Conservation (phyloP, 805 yeast species). For the Candida ortonii region DNA sequence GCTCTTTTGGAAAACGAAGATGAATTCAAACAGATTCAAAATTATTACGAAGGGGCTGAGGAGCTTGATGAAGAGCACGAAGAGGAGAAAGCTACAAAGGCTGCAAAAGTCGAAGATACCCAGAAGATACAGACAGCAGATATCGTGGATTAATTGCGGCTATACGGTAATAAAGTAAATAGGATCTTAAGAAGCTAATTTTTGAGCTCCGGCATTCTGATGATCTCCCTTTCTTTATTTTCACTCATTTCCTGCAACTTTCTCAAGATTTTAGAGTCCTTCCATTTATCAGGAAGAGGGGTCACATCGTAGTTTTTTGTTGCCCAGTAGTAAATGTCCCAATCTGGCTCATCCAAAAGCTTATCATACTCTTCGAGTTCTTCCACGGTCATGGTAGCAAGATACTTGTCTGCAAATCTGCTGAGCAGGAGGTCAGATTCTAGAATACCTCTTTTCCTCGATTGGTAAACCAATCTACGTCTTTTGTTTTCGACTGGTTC, state of each 20-base stretch:
- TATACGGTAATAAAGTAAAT: constrained; percentile 4
- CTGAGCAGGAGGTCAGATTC: constrained; percentile 87
- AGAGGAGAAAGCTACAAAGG: constrained; percentile 3
- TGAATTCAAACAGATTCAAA: constrained; percentile 55
- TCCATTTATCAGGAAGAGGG: constrained; percentile 87
- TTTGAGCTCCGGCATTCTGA: constrained; percentile 81
- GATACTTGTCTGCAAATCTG: constrained; percentile 76
- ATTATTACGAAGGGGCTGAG: constrained; percentile 40
- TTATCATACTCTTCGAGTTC: constrained; percentile 84
- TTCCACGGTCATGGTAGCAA: constrained; percentile 53
- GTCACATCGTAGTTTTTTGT: constrained; percentile 77
- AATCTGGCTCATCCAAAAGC: constrained; percentile 89
- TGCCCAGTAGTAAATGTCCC: constrained; percentile 99
- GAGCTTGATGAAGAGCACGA: constrained; percentile 18
- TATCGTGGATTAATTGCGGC: constrained; percentile 35
- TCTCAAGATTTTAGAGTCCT: constrained; percentile 58
- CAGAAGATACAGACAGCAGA: constrained; percentile 34
- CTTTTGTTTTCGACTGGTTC: constrained; percentile 73
- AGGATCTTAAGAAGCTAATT: too few species aligned
- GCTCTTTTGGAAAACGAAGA: constrained; percentile 71
- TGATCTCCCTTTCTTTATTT: constrained; percentile 65
- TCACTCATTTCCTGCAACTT: constrained; percentile 70
- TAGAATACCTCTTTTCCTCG: constrained; percentile 90
- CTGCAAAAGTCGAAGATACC: background rate
- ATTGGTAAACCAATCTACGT: constrained; percentile 88